A percentile compares a stretch with the other conserved stretches of the same genome.
Evolutionary conservation across 1,284 basidiomycete species (phyloP).

Genomic region (Taiwanofungus camphoratus): DNA sequence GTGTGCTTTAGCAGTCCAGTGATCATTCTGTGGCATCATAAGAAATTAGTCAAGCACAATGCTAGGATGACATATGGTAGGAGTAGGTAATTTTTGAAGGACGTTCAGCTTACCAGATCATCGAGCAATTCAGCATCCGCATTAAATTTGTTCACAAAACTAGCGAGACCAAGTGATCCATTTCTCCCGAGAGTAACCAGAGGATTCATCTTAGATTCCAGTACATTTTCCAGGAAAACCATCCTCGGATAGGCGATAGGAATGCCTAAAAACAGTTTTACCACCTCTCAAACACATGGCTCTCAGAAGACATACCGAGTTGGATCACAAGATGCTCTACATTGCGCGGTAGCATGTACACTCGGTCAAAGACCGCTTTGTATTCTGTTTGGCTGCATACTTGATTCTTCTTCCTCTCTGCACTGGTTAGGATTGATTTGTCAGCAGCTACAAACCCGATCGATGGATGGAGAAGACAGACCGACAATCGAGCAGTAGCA

Average conservation of each 20-base stretch:
- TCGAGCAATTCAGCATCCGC: conserved; percentile 87
- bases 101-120: conserved; percentile 58
- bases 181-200: conserved; percentile 64
- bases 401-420: conserved; percentile 79
- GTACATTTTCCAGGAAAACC: conserved; percentile 78
- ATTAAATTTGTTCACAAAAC: conserved; percentile 91
- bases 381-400: conserved; percentile 76
- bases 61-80: neutral
- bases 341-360: conserved; percentile 49
- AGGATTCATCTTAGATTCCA: conserved; percentile 82
- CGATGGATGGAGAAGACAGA: conserved; percentile 26
- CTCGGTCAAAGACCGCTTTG: conserved; percentile 59
- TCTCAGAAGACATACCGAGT: conserved; percentile 7
- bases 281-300: no score
- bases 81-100: neutral
- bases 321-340: conserved; percentile 83
- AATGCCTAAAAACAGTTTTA: conserved; percentile 39
- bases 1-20: conserved; percentile 81
- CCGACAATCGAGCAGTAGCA: conserved; percentile 86
- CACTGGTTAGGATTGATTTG: conserved; percentile 37
- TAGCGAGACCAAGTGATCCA: conserved; percentile 61
- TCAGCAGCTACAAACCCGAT: neutral
- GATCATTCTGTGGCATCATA: conserved; percentile 63
- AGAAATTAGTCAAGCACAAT: neutral
- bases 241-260: conserved; percentile 90